Evolutionary conservation across 1,284 basidiomycete species (phyloP).

Genomic region (Laetiporus sulphureus): DNA sequence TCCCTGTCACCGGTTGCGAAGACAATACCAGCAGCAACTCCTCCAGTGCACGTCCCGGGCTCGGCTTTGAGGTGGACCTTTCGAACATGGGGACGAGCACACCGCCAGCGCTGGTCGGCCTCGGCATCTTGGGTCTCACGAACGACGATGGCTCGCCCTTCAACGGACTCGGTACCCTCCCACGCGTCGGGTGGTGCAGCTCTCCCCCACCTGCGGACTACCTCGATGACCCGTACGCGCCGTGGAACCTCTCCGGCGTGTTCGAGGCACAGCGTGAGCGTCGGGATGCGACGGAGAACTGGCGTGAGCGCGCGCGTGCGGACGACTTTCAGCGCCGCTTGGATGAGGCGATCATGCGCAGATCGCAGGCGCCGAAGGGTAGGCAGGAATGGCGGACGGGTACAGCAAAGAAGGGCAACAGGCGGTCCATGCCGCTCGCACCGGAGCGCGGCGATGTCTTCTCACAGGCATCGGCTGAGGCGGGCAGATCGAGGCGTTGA

Average conservation of each 20-base stretch:
- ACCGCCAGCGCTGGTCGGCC: slow-evolving; percentile 12
- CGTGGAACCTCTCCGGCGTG: slow-evolving; percentile 1
- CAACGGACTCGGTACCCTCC: slow-evolving; percentile 18
- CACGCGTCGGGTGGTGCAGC: slow-evolving; percentile 8
- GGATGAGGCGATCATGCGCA: too few species aligned
- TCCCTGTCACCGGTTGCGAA: neutral
- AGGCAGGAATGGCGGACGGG: too few species aligned
- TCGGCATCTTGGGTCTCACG: slow-evolving; percentile 18
- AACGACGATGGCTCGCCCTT: slow-evolving; percentile 18
- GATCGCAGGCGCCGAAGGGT: too few species aligned
- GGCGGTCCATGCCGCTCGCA: too few species aligned
- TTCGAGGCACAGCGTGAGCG: neutral
- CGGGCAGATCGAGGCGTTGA: too few species aligned
- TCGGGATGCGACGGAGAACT: neutral
- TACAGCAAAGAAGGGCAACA: too few species aligned
- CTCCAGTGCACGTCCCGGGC: neutral
- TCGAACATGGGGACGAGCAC: neutral
- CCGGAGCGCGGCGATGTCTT: too few species aligned
- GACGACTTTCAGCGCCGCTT: neutral
- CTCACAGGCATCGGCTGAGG: too few species aligned
- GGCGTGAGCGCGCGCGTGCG: neutral
- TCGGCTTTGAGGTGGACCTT: neutral
- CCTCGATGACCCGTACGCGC: neutral
- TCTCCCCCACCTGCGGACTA: neutral
- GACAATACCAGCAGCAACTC: neutral